Conservation (phyloP, 176 grass and related monocot species). For the Secale cereale region DNA sequence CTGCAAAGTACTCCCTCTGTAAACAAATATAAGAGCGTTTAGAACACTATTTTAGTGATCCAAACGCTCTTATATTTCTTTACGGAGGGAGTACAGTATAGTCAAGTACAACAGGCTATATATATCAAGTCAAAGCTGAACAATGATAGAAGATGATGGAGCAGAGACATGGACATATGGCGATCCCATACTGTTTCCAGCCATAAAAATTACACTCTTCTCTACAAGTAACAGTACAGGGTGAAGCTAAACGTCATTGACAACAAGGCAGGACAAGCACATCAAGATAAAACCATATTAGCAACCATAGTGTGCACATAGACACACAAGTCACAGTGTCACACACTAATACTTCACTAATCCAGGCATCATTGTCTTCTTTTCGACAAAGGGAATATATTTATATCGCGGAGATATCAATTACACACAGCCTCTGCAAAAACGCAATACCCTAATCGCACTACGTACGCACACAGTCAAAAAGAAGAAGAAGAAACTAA, state of each 20-base stretch:
- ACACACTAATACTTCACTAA: not conserved
- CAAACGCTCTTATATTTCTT: too few species aligned
- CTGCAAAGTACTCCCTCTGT: too few species aligned
- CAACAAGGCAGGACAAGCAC: not conserved
- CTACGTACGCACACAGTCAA: too few species aligned
- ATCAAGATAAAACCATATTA: not conserved
- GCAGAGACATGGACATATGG: not conserved
- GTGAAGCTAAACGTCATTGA: conserved; percentile 8
- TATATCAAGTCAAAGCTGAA: not conserved
- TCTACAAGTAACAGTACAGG: not conserved
- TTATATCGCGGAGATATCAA: too few species aligned
- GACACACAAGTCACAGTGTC: not conserved
- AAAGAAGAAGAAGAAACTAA: too few species aligned
- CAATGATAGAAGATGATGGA: not conserved
- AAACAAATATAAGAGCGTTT: too few species aligned
- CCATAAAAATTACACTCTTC: not conserved
- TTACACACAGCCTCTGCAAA: too few species aligned
- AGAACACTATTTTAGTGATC: too few species aligned
- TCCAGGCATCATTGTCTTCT: not conserved
- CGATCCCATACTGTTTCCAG: not conserved
- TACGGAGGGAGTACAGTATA: not conserved
- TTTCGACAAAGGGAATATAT: too few species aligned
- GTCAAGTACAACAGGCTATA: not conserved
- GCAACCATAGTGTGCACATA: not conserved
- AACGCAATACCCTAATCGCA: too few species aligned